Base-by-base conservation (phyloP, 306 rosid genomes). In the Castanospermum australe region DNA sequence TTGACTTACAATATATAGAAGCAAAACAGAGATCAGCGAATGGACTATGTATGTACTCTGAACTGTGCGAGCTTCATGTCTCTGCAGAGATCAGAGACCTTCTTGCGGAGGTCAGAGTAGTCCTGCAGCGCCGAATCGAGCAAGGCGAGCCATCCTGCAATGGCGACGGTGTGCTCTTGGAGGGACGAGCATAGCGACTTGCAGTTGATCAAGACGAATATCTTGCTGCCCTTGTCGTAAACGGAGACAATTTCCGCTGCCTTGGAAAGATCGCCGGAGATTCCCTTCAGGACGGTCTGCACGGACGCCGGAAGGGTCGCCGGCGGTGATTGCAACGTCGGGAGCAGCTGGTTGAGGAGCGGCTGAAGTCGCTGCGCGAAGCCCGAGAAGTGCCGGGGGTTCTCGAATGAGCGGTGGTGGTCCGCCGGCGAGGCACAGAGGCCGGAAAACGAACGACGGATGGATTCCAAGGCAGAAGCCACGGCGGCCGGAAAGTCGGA, bases 21-120 rank as follows among this genome's bases (percentile, higher is more conserved):
- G 21, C 52, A 14, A 21, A 50, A 30, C 35, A 0, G 30, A 30
- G 50, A 4, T 0, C n/a, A 68, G 48, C 1, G 32, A 65, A 67
- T 22, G 36, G 56, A 51, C 38, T 1, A 9, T n/a, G 32, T 55
- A 67, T 22, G 5, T 82, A 89, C 92, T 39, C 55, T 76, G 59
- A 89, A 89, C 14, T 78, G 81, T 1, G 80, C 85, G 24, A 74
- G 89, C 72, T 89, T 87, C 89, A 87, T 89, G 73, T 89, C 91
- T 38, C 84, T 41, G 56, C 84, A 68, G 52, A 85, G 88, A 77
- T 81, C 89, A 5, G 74, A 33, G 12, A 82, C 77, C 59, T 77
- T 88, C 73, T 88, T 88, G 6, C 67, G 85, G n/a, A 85, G 84
- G 17, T 88, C 84, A 4, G 83, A 82, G 48, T 45, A 20, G 36